phyloP scores from a whole-genome alignment of 306 rosid genomes.

The Abrus pulchellus region DNA sequence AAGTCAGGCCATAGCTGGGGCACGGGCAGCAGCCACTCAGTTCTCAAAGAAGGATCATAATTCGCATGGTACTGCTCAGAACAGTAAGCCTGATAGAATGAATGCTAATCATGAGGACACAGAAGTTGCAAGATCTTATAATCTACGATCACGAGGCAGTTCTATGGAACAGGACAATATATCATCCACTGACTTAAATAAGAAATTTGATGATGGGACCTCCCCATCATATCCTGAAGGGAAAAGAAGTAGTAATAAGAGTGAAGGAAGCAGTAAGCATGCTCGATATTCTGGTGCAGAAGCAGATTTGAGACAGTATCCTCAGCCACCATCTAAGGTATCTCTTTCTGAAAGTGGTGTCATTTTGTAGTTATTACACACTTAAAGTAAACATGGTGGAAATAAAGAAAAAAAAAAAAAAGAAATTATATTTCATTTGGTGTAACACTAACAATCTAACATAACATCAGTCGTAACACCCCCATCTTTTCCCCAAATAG shows the following conservation, averaged over 20 bases:
- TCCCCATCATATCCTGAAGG: slow-evolving; percentile 47
- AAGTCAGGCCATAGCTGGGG: slow-evolving; percentile 83
- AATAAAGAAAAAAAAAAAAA: slow-evolving; percentile 4
- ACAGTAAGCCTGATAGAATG: slow-evolving; percentile 10
- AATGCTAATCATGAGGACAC: slow-evolving; percentile 41
- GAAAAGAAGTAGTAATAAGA: slow-evolving; percentile 39
- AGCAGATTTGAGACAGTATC: slow-evolving; percentile 44
- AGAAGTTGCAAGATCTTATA: slow-evolving; percentile 46
- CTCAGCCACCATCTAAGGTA: slow-evolving; percentile 52
- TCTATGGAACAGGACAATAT: slow-evolving; percentile 44
- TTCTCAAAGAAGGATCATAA: slow-evolving; percentile 69
- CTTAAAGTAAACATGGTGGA: slow-evolving; percentile 8
- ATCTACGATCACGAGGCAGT: slow-evolving; percentile 43
- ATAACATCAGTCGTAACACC: slow-evolving; percentile 1
- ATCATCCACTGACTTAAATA: slow-evolving; percentile 36
- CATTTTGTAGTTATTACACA: slow-evolving; percentile 22
- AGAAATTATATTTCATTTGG: neutral
- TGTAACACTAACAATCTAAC: slow-evolving; percentile 17
- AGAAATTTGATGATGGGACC: slow-evolving; percentile 36
- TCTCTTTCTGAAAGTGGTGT: slow-evolving; percentile 19
- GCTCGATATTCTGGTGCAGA: slow-evolving; percentile 34
- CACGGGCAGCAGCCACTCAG: slow-evolving; percentile 87
- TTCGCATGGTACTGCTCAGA: slow-evolving; percentile 42
- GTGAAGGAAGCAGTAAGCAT: slow-evolving; percentile 52
- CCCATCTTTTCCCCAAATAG: slow-evolving; percentile 6